These are phyloP conservation scores for Saccharum spontaneum DNA, from an alignment of 176 grass and related monocot species.

Conservation along the genomic window DNA sequence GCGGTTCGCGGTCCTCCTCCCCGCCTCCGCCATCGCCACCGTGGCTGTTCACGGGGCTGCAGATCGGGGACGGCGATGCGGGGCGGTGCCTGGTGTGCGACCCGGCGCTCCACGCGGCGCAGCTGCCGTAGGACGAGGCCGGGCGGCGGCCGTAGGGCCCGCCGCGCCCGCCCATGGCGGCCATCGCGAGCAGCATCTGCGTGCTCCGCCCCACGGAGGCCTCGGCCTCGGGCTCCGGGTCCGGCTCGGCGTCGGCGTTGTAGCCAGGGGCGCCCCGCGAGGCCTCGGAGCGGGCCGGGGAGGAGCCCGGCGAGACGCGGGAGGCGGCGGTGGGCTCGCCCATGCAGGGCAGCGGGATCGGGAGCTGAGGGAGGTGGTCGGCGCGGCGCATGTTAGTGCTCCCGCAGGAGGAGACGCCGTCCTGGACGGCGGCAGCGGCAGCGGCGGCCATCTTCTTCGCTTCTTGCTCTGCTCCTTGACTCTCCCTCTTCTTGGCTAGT, in stretches of 20 bases:
- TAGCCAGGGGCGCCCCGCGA: conserved; percentile 39
- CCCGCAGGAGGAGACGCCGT: conserved; percentile 43
- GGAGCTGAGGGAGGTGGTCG: conserved; percentile 25
- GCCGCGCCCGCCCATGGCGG: conserved; percentile 51
- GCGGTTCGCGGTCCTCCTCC: conserved; percentile 14
- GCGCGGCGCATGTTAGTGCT: conserved; percentile 45
- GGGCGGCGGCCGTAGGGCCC: conserved; percentile 55
- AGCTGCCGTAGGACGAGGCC: conserved; percentile 60
- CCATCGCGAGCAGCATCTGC: conserved; percentile 61
- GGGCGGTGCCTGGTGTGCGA: conserved; percentile 59
- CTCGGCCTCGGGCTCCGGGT: conserved; percentile 10
- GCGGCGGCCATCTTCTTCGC: conserved; percentile 37
- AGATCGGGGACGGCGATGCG: conserved; percentile 68
- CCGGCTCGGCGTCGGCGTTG: conserved; percentile 29
- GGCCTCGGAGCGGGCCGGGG: conserved; percentile 42
- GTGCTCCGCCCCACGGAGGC: conserved; percentile 51
- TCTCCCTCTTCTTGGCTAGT: background rate
- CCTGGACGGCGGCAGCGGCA: background rate
- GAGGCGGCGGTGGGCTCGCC: conserved; percentile 44
- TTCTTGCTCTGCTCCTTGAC: conserved; percentile 35
- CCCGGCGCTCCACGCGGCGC: conserved; percentile 56
- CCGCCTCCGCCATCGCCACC: background rate
- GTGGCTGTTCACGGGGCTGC: conserved; percentile 59
- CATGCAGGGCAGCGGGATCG: conserved; percentile 43
- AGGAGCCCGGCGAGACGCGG: conserved; percentile 47